Evolutionary conservation across 176 grass and related monocot genomes (phyloP).

Genomic region (Tuctoria greenei): DNA sequence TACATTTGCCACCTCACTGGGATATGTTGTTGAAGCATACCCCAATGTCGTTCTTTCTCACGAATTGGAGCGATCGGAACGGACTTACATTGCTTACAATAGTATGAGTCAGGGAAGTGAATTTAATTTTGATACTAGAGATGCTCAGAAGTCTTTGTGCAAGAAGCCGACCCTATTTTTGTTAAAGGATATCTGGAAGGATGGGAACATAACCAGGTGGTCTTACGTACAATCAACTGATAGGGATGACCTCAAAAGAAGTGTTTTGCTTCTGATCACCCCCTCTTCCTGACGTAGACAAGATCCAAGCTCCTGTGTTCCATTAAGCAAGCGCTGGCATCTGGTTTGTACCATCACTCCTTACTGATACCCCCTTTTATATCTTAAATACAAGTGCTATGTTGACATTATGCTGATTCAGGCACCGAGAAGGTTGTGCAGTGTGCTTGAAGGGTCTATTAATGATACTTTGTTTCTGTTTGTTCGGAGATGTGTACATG

Average conservation of each 20-base stretch:
- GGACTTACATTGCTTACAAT: constrained; percentile 81
- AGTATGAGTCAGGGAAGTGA: constrained; percentile 62
- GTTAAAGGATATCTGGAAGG: constrained; percentile 74
- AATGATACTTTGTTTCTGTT: constrained; percentile 66
- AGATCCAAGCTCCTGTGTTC: constrained; percentile 65
- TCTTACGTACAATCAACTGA: constrained; percentile 59
- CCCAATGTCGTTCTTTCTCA: constrained; percentile 71
- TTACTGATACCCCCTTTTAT: constrained; percentile 19
- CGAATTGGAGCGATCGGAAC: constrained; percentile 75
- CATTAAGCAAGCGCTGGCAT: constrained; percentile 90
- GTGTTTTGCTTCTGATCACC: constrained; percentile 82
- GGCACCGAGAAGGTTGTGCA: constrained; percentile 88
- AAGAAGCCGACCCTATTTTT: constrained; percentile 84
- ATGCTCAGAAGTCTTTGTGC: constrained; percentile 78
- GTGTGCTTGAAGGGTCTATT: constrained; percentile 55
- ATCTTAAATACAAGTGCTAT: constrained; percentile 32
- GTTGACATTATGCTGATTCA: constrained; percentile 44
- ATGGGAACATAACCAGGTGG: constrained; percentile 66
- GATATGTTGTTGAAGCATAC: constrained; percentile 94
- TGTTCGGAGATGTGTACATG: constrained; percentile 69
- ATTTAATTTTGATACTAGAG: constrained; percentile 94
- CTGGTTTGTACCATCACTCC: constrained; percentile 64
- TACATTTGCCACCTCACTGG: constrained; percentile 71
- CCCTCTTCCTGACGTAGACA: constrained; percentile 63
- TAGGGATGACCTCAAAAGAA: constrained; percentile 82